phyloP scores from a whole-genome alignment of 306 rosid species.

The Elaeagnus macrophylla region DNA sequence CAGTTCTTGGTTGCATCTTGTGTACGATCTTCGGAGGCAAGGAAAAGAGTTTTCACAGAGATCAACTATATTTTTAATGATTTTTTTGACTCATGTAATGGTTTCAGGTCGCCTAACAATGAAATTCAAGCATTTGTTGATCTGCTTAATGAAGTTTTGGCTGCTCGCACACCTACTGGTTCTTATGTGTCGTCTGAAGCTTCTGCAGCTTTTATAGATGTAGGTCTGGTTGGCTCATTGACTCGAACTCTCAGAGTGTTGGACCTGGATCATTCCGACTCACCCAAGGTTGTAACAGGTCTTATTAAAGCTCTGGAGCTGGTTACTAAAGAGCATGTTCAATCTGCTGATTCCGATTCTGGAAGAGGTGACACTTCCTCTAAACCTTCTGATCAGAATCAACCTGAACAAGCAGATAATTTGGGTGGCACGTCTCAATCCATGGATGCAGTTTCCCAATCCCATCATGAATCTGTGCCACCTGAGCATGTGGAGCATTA shows the following conservation, averaged over 20 bases:
- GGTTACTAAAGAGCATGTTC: conserved; percentile 82
- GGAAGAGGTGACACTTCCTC: conserved; percentile 57
- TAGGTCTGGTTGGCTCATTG: conserved; percentile 63
- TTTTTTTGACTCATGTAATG: conserved; percentile 56
- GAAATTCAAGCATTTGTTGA: conserved; percentile 72
- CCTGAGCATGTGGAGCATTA: conserved; percentile 53
- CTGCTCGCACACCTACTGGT: conserved; percentile 87
- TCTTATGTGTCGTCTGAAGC: conserved; percentile 78
- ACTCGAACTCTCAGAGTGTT: conserved; percentile 64
- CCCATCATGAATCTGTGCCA: conserved; percentile 45
- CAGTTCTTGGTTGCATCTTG: conserved; percentile 88
- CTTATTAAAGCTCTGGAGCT: conserved; percentile 80
- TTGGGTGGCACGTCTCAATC: conserved; percentile 47
- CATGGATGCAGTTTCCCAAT: conserved; percentile 53
- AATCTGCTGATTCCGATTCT: conserved; percentile 51
- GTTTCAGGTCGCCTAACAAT: conserved; percentile 51
- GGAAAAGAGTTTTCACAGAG: conserved; percentile 76
- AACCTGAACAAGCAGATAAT: conserved; percentile 42
- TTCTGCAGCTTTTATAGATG: conserved; percentile 79
- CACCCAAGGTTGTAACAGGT: conserved; percentile 81
- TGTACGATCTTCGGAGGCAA: conserved; percentile 93
- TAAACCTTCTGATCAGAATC: conserved; percentile 55
- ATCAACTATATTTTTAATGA: conserved; percentile 54
- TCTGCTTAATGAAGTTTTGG: conserved; percentile 75
- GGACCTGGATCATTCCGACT: conserved; percentile 85